Percentiles rank a stretch among this genome's conserved stretches.
These are phyloP conservation scores for Helotiales sp. DNA, from an alignment of 2,329 filamentous ascomycete species.

Conservation along the genomic window DNA sequence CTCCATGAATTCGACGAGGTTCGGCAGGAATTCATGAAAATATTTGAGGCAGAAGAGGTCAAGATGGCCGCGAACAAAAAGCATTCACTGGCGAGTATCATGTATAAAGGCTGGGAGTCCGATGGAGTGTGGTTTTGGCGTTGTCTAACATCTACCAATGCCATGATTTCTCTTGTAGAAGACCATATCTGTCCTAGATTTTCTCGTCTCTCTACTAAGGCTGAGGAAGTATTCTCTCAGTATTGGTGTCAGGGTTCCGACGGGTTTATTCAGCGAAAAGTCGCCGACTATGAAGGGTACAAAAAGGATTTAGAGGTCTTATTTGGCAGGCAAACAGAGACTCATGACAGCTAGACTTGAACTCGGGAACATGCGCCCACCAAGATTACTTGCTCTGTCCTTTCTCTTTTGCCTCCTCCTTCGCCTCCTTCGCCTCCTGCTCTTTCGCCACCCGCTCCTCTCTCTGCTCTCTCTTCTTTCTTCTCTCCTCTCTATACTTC, in stretches of 20 bases:
- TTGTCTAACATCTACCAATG: slow-evolving; percentile 39
- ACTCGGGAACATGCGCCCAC: no score
- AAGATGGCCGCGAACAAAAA: slow-evolving; percentile 17
- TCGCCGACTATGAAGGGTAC: no score
- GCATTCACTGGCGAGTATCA: slow-evolving; percentile 32
- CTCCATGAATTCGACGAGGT: slow-evolving; percentile 31
- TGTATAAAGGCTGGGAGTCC: slow-evolving; percentile 39
- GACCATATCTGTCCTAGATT: slow-evolving; percentile 39
- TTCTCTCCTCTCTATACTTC: no score
- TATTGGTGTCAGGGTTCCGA: slow-evolving; percentile 34
- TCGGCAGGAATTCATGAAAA: slow-evolving; percentile 36
- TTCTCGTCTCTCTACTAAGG: slow-evolving; percentile 27
- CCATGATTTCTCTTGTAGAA: slow-evolving; percentile 34
- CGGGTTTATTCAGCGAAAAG: slow-evolving; percentile 27
- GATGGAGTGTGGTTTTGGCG: slow-evolving; percentile 42
- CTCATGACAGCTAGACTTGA: no score
- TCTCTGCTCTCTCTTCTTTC: no score
- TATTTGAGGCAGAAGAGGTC: slow-evolving; percentile 35
- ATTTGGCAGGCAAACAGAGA: no score
- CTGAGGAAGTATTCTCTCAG: slow-evolving; percentile 34
- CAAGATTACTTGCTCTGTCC: no score
- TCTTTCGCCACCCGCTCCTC: no score
- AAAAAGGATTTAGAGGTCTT: no score
- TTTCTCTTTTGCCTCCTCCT: no score
- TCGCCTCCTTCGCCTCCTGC: no score